Evolutionary conservation across 2,329 filamentous ascomycete species (phyloP), one percentile per base, ranked within the genome.

Genomic region (Claviceps pazoutovae): DNA sequence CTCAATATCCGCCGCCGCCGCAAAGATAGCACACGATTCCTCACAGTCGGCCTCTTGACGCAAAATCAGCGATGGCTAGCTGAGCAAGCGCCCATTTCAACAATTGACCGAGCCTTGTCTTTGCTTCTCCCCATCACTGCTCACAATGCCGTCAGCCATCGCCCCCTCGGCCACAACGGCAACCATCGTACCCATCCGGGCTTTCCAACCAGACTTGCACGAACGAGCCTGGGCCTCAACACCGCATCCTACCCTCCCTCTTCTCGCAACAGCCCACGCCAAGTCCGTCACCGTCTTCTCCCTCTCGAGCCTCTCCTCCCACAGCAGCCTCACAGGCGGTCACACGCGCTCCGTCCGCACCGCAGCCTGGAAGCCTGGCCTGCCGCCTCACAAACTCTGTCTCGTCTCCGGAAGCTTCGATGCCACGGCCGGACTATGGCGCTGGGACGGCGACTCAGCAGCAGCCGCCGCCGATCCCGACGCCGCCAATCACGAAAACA

Each of bases 381-480:
- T 79, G 44, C 70, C 75, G 14, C 68, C 71, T 3, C 68, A 74
- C 55, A 80, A 83, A 63, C 83, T 86, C 52, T 88, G 91, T 45
- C 78, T 97, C 16, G 90, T 91, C 5, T 95, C 90, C 0, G 93
- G 88, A 4, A 93, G 86, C 65, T 98, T 98, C 64, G 93, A 98
- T 67, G 84, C 88, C 16, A 94, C 87, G 1, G 90, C 91, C 2
- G 93, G 89, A 9, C 79, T 86, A 60, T 95, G 83, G 91, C 82
- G 78, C 56, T 82, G 78, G 69, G 78, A 80, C 58, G 74, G 75
- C 57, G 73, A 74, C 50, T 66, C 23, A 16, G 41, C 3, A 21
- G 26, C 9, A 34, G 30, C 9, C 4, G 30, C 30, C 8, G 26
- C 26, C 30, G 9, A 34, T 34, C 30, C 30, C 1, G 9, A 34